Base-by-base conservation (phyloP, 805 yeast species). In the Isabelozyma pseudorhagii region DNA sequence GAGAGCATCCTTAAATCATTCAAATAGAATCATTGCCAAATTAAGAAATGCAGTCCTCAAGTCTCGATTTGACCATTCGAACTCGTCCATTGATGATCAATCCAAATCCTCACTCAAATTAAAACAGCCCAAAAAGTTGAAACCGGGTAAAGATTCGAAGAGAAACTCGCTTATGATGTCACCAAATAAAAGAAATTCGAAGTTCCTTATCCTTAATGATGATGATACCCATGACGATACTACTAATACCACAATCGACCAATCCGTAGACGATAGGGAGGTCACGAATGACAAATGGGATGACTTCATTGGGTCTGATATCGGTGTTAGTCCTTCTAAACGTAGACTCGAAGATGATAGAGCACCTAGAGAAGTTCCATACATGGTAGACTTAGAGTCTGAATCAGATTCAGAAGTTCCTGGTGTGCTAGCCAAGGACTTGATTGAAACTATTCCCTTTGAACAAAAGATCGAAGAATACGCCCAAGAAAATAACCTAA, bases 21-120 rank as follows among this genome's bases (percentile, higher is more conserved):
- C 92, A 4, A 81, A 84, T 57, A 74, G 77, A 52, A 78, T 83
- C 2, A 82, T 87, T 44, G 68, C 81, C n/a, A 83, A 78, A 56
- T 72, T 87, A 53, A 78, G 87, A 61, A 68, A 74, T 17, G 71
- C 77, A 2, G 58, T 81, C 8, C 61, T 79, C 51, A 81, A 79
- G 60, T 64, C 69, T 45, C 76, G 70, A 54, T 59, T 65, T 9
- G 78, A 77, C 46, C 46, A 56, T 48, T 42, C 56, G 57, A 47
- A 57, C 60, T 36, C 49, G 52, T 11, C 50, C 58, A 18, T 38
- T 27, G 25, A 54, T 47, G 21, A 21, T 2, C 15, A 40, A 8
- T 51, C 50, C 38, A 51, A 44, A 41, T 54, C 57, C 6, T 60
- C 57, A 5, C 11, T 50, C 46, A 58, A 52, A 42, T 43, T 47